Evolutionary conservation across 2,329 filamentous ascomycete species (phyloP), one percentile per base, ranked within the genome.

Genomic region (Rutstroemia sydowiana): DNA sequence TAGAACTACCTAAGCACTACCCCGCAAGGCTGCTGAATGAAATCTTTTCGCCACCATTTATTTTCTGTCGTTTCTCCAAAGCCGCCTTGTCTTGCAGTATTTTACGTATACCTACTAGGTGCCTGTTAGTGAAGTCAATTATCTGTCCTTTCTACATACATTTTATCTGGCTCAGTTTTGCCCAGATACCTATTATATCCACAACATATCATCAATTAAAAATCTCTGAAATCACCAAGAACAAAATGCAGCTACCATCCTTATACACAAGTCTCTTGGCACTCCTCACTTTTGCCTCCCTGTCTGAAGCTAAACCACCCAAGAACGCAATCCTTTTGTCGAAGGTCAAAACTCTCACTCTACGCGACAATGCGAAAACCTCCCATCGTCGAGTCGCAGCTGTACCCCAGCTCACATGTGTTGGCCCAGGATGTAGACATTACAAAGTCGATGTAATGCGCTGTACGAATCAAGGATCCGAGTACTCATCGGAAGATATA

Each of bases 401-500:
- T 21, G 78, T 92, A 43, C 89, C 89, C 0, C 85, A 95, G 72
- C 78, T 96, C 13, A 79, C 75, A 63, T 96, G 92, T 48, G 87
- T 84, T 73, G 69, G 77, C 36, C 77, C 92, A 8, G 63, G 54
- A 13, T 65, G 63, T 54, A 41, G 46, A 39, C 51, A 63, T 51
- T 86, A 92, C 73, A 71, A 80, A 23, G 72, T 95, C 56, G 87
- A 95, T 60, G 73, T 85, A 11, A 88, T 97, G 85, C 88, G 89
- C 63, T 98, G 92, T 77, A 85, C 78, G 56, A 97, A 97, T 71
- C 77, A 85, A 55, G 93, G 92, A 55, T 74, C 80, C 28, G 85
- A 85, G 55, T 96, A 96, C 73, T 81, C 82, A 57, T 67, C 73
- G 40, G 83, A 93, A 69, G 87, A 95, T 66, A 77, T 96, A 34